These are phyloP conservation scores for Otatea glauca DNA, from an alignment of 176 grass and related monocot genomes.

Conservation along the genomic window DNA sequence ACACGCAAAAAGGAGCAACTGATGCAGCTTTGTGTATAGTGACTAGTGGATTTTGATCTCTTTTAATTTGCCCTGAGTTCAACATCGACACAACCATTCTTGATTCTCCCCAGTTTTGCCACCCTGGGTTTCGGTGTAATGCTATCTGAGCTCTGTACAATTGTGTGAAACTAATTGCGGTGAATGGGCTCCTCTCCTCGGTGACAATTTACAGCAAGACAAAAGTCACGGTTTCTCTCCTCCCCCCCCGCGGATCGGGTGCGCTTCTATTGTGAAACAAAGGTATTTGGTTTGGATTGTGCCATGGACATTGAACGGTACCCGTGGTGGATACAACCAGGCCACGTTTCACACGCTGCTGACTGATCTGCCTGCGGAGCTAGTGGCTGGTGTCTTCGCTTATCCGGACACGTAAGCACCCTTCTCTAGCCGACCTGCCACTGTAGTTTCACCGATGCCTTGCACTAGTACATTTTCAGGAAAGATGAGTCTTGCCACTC, in stretches of 20 bases:
- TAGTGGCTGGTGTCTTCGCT: conserved; percentile 46
- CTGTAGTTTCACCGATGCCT: too few species aligned
- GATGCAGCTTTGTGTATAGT: conserved; percentile 44
- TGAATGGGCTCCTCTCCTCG: conserved; percentile 12
- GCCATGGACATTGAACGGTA: not conserved
- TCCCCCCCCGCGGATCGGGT: too few species aligned
- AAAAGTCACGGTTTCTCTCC: not conserved
- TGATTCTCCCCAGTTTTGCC: conserved; percentile 48
- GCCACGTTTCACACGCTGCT: not conserved
- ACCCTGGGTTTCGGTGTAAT: conserved; percentile 32
- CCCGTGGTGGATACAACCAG: not conserved
- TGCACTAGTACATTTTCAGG: not conserved
- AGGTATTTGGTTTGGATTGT: conserved; percentile 8
- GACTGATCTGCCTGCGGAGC: not conserved
- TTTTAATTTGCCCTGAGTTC: not conserved
- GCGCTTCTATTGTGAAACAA: not conserved
- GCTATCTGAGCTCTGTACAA: conserved; percentile 23
- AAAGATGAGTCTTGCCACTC: not conserved
- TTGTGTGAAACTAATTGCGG: conserved; percentile 9
- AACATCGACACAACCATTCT: conserved; percentile 27
- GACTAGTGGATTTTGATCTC: conserved; percentile 37
- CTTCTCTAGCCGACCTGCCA: not conserved
- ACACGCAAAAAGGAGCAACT: conserved; percentile 51
- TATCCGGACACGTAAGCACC: conserved; percentile 34
- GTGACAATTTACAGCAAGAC: not conserved